These are phyloP conservation scores for Ceratobasidium sp. DNA, from an alignment of 1,284 basidiomycete genomes.

Conservation along the genomic window DNA sequence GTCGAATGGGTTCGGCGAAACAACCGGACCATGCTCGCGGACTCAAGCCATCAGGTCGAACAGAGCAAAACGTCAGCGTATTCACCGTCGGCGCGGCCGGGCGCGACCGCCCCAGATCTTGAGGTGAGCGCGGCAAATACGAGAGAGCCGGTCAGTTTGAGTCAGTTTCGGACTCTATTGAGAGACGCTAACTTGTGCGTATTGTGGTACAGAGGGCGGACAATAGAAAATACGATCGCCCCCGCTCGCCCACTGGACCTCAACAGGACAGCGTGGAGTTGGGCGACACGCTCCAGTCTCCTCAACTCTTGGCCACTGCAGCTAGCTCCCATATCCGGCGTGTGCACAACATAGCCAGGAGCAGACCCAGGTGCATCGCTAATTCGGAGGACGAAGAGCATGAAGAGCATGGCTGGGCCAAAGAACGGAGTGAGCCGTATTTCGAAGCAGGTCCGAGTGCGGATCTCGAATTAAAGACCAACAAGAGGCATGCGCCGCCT, in stretches of 20 bases:
- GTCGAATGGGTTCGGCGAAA: conserved; percentile 62
- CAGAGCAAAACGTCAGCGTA: too few relatives aligned
- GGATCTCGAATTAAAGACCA: conserved; percentile 75
- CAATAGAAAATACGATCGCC: not conserved
- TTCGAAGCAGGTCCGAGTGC: conserved; percentile 76
- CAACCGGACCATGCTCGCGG: too few relatives aligned
- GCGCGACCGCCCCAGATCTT: too few relatives aligned
- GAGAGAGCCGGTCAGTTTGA: conserved; percentile 52
- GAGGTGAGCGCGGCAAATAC: too few relatives aligned
- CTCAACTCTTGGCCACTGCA: too few relatives aligned
- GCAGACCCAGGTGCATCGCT: conserved; percentile 56
- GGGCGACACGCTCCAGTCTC: conserved; percentile 64
- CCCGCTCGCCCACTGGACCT: conserved; percentile 22
- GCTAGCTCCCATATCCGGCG: too few relatives aligned
- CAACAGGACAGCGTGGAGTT: conserved; percentile 41
- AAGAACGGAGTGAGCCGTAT: too few relatives aligned
- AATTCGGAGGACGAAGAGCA: conserved; percentile 67
- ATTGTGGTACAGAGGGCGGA: not conserved
- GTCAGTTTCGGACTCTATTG: not conserved
- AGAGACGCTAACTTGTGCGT: not conserved
- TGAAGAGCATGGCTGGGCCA: conserved; percentile 84
- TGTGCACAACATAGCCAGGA: conserved; percentile 67
- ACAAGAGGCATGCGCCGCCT: conserved; percentile 82
- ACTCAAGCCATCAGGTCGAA: too few relatives aligned
- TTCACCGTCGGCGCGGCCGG: too few relatives aligned